phyloP scores from a whole-genome alignment of 2,329 filamentous ascomycete species.

The Massarina eburnea region DNA sequence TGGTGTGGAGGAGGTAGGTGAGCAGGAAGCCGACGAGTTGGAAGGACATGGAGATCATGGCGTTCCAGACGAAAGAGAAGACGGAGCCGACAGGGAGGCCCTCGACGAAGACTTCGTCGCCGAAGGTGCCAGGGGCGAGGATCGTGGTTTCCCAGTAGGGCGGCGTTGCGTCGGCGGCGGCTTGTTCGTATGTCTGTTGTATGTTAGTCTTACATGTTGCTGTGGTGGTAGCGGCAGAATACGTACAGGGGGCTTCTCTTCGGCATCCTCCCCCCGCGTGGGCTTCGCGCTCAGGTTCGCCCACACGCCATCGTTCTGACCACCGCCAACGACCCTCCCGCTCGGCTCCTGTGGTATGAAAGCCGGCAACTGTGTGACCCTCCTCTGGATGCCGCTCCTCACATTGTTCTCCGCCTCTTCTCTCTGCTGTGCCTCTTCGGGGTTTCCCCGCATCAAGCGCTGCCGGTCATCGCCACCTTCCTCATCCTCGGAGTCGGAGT shows the following conservation, averaged over 20 bases:
- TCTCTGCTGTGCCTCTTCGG: conserved; percentile 18
- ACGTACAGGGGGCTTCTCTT: conserved; percentile 91
- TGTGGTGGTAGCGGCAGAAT: conserved; percentile 1
- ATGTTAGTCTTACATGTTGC: conserved; percentile 38
- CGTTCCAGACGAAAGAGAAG: conserved; percentile 88
- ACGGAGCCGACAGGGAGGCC: conserved; percentile 88
- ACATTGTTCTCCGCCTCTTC: conserved; percentile 24
- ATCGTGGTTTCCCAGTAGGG: conserved; percentile 99
- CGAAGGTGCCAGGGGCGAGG: conserved; percentile 85
- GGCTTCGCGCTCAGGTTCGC: conserved; percentile 93
- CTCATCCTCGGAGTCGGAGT: conserved; percentile 69
- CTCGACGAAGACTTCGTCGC: conserved; percentile 95
- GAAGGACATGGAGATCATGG: conserved; percentile 94
- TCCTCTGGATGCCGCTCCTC: conserved; percentile 46
- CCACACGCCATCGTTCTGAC: conserved; percentile 92
- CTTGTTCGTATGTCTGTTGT: conserved; percentile 90
- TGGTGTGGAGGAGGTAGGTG: conserved; percentile 96
- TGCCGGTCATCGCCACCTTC: conserved; percentile 79
- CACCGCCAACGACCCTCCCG: conserved; percentile 63
- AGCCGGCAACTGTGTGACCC: conserved; percentile 57
- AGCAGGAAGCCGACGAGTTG: conserved; percentile 96
- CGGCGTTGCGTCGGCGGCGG: conserved; percentile 90
- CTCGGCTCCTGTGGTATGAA: conserved; percentile 47
- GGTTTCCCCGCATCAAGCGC: conserved; percentile 74
- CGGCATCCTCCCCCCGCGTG: conserved; percentile 75